These are phyloP conservation scores for Podaxis pistillaris DNA, from an alignment of 768 basidiomycete genomes.

Conservation along the genomic window DNA sequence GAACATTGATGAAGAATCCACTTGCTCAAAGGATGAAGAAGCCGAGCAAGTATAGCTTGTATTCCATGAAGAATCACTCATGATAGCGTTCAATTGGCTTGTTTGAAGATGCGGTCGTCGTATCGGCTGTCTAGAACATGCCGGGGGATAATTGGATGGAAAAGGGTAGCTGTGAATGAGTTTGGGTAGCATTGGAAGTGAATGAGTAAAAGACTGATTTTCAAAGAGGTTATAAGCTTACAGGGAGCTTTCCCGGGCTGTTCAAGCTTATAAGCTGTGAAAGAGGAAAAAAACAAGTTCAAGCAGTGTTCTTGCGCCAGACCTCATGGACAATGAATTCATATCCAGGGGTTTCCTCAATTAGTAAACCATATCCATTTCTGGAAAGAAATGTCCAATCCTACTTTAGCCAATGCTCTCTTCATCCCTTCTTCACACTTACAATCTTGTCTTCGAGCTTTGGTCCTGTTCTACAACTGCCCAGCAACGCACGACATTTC, in stretches of 20 bases:
- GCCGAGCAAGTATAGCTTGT: slow-evolving; percentile 9
- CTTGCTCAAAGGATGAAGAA: slow-evolving; percentile 11
- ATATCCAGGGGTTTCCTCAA: slow-evolving; percentile 6
- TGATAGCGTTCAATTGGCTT: slow-evolving; percentile 12
- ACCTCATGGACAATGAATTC: slow-evolving; percentile 16
- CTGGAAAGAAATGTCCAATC: slow-evolving; percentile 7
- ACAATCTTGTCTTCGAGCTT: too few species aligned
- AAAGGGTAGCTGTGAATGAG: slow-evolving; percentile 14
- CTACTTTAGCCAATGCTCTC: slow-evolving; percentile 11
- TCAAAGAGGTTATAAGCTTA: neutral
- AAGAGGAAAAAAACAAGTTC: slow-evolving; percentile 11
- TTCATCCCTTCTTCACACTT: neutral
- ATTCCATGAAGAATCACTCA: slow-evolving; percentile 14
- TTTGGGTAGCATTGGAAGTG: slow-evolving; percentile 11
- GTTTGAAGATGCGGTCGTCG: slow-evolving; percentile 15
- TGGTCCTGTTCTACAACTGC: neutral
- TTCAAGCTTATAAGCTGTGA: slow-evolving; percentile 10
- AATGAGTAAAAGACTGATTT: neutral
- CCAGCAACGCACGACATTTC: neutral
- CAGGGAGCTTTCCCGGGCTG: neutral
- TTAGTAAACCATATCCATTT: slow-evolving; percentile 6
- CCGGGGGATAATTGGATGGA: slow-evolving; percentile 3
- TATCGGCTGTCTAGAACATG: slow-evolving; percentile 15
- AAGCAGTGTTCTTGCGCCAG: slow-evolving; percentile 6
- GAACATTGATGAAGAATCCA: slow-evolving; percentile 12